Percentiles rank a stretch among this genome's conserved stretches.
phyloP scores from a whole-genome alignment of 768 basidiomycete species.

The Rubroboletus satanas region DNA sequence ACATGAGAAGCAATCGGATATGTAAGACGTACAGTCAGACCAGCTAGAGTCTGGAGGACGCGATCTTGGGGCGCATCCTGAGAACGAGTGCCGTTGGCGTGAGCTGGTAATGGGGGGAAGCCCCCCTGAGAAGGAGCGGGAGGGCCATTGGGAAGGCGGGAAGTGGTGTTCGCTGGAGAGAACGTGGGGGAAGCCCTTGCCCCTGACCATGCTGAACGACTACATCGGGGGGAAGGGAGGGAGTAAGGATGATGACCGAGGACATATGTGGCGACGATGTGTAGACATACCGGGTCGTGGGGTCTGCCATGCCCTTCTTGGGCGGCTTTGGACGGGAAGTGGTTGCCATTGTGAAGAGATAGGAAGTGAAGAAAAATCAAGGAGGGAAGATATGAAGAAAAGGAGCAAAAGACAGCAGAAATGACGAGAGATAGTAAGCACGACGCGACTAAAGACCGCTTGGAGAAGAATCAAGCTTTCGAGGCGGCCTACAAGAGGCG shows the following conservation, averaged over 20 bases:
- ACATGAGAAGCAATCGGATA: slow-evolving; percentile 6
- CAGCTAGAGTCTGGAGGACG: slow-evolving; percentile 60
- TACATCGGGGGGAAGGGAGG: slow-evolving; percentile 20
- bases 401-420: slow-evolving; percentile 32
- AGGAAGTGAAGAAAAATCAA: slow-evolving; percentile 28
- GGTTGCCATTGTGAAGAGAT: slow-evolving; percentile 51
- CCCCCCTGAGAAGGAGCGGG: slow-evolving; percentile 32
- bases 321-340: slow-evolving; percentile 58
- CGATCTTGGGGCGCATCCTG: slow-evolving; percentile 53
- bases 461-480: slow-evolving; percentile 14
- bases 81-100: slow-evolving; percentile 46
- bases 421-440: slow-evolving; percentile 35
- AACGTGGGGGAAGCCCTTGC: slow-evolving; percentile 69
- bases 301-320: slow-evolving; percentile 61
- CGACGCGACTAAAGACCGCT: slow-evolving; percentile 31
- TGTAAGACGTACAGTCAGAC: slow-evolving; percentile 58
- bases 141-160: slow-evolving; percentile 43
- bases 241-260: slow-evolving; percentile 7
- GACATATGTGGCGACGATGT: slow-evolving; percentile 13
- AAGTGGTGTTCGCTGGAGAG: slow-evolving; percentile 44
- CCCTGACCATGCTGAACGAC: slow-evolving; percentile 60
- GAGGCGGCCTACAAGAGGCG: slow-evolving; percentile 16
- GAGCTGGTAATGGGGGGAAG: slow-evolving; percentile 43
- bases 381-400: slow-evolving; percentile 24
- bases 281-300: slow-evolving; percentile 46